Evolutionary conservation across 495 filamentous ascomycete genomes (phyloP).

Genomic region (Pyrenopolyporus hunteri): DNA sequence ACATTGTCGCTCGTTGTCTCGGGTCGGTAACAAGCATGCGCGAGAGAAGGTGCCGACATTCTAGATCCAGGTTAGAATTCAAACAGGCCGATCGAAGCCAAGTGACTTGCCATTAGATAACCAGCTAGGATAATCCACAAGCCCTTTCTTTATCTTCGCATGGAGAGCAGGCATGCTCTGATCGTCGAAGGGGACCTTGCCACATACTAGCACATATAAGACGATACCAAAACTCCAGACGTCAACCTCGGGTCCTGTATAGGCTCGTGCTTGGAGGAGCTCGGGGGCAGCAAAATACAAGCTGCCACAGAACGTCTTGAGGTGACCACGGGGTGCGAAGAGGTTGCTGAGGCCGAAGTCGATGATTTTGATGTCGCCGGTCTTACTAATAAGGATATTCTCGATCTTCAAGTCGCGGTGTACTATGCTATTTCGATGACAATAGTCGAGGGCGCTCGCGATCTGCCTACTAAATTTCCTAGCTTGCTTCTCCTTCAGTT

Average conservation of each 20-base stretch:
- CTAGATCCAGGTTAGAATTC: conserved; percentile 55
- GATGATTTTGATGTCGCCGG: conserved; percentile 99
- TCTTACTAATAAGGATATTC: conserved; percentile 99
- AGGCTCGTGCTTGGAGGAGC: conserved; percentile 89
- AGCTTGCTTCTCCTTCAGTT: conserved; percentile 97
- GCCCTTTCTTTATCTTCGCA: conserved; percentile 97
- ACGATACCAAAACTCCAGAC: conserved; percentile 99
- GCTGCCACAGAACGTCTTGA: conserved; percentile 98
- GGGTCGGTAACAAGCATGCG: conserved; percentile 98
- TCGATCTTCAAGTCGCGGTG: conserved; percentile 98
- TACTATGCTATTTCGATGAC: conserved; percentile 98
- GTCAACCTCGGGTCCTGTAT: conserved; percentile 96
- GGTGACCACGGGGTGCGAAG: conserved; percentile 82
- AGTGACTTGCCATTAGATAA: conserved; percentile 76
- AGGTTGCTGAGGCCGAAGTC: conserved; percentile 98
- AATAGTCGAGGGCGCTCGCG: conserved; percentile 97
- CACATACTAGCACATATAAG: conserved; percentile 96
- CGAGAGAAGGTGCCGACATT: conserved; percentile 92
- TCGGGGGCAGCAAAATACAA: conserved; percentile 98
- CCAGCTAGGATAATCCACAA: conserved; percentile 94
- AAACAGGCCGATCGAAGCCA: not conserved
- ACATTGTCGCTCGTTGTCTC: conserved; percentile 79
- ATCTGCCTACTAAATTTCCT: conserved; percentile 98
- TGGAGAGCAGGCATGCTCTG: conserved; percentile 99
- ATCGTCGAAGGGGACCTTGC: conserved; percentile 98